Evolutionary conservation across 441 rosid genomes (phyloP).

Genomic region (Syzygium syzygioides): DNA sequence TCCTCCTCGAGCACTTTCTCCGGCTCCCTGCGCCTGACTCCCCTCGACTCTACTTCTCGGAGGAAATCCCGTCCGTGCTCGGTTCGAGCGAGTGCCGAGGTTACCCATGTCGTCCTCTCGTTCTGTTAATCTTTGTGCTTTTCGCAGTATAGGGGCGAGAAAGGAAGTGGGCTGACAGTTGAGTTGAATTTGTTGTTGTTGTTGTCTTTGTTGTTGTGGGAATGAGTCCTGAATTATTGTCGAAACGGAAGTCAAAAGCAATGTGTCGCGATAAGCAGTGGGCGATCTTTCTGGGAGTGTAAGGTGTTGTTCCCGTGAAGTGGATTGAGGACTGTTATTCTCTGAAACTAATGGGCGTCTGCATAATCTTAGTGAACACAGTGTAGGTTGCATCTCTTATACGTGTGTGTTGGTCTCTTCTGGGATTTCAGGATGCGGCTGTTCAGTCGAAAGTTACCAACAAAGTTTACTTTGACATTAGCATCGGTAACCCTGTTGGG

Average conservation of each 20-base stretch:
- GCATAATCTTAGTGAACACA: neutral
- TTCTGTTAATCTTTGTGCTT: neutral
- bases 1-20: slow-evolving; percentile 29
- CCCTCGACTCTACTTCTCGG: slow-evolving; percentile 23
- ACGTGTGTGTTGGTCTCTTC: neutral
- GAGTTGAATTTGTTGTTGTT: neutral
- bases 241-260: neutral
- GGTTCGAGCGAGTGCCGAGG: slow-evolving; percentile 76
- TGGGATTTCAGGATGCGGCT: slow-evolving; percentile 32
- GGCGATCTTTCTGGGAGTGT: neutral
- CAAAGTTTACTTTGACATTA: slow-evolving; percentile 85
- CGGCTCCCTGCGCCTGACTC: slow-evolving; percentile 27
- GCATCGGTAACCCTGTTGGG: slow-evolving; percentile 90
- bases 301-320: neutral
- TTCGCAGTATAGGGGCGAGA: neutral
- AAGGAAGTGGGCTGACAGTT: neutral
- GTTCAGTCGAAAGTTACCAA: slow-evolving; percentile 78
- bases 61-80: slow-evolving; percentile 23
- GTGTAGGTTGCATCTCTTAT: neutral
- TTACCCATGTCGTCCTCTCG: slow-evolving; percentile 14
- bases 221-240: neutral
- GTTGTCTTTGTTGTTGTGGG: neutral
- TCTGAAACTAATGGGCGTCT: neutral
- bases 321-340: neutral
- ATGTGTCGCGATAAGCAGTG: neutral